Evolutionary conservation across 495 filamentous ascomycete genomes (phyloP).

Genomic region (Jackrogersella multiformis): DNA sequence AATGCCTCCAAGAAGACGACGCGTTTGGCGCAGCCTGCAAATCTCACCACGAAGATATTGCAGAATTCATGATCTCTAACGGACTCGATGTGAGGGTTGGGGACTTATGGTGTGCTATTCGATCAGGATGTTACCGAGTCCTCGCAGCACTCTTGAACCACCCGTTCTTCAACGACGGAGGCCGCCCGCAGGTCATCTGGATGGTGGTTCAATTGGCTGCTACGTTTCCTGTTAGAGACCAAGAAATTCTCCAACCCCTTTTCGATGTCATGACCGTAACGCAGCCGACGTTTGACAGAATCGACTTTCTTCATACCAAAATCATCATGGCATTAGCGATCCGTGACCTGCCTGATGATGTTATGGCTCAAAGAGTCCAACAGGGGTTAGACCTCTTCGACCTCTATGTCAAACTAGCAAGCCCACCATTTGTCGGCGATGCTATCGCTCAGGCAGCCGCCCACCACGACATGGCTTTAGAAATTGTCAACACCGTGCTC

Average conservation of each 20-base stretch:
- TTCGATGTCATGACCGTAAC: not conserved
- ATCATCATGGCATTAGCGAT: not conserved
- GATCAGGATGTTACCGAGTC: not conserved
- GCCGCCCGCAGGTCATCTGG: not conserved
- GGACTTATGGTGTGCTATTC: constrained; percentile 2
- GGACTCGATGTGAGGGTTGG: not conserved
- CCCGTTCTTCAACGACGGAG: not conserved
- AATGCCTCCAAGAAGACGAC: not conserved
- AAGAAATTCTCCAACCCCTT: not conserved
- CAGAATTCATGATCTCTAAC: constrained; percentile 3
- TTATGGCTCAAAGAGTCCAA: too few relatives aligned
- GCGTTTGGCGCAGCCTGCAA: not conserved
- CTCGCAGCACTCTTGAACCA: not conserved
- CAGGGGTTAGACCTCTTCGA: not conserved
- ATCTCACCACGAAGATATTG: not conserved
- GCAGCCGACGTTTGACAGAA: not conserved
- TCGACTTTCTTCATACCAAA: not conserved
- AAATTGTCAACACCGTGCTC: not conserved
- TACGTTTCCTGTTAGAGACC: not conserved
- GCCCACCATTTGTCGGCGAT: not conserved
- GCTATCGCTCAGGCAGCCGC: not conserved
- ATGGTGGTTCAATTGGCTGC: not conserved
- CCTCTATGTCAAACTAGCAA: not conserved
- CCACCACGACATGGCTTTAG: not conserved
- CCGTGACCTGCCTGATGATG: not conserved